phyloP scores from a whole-genome alignment of 306 rosid species.

The Castanea sativa region DNA sequence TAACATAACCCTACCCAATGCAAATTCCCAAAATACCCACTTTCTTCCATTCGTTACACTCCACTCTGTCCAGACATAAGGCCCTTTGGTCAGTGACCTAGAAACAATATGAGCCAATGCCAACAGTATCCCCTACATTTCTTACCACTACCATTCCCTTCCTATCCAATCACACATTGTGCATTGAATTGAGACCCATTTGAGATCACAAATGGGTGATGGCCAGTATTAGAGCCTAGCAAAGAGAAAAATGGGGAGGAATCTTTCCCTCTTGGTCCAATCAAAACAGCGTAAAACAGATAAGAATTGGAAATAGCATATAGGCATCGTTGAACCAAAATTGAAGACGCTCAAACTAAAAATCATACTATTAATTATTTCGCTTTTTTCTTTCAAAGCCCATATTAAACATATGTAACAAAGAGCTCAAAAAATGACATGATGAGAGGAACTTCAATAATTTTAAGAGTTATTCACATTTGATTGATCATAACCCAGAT shows the following conservation, averaged over 20 bases:
- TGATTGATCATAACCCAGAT: slow-evolving; percentile 52
- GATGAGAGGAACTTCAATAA: neutral
- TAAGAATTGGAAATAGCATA: neutral
- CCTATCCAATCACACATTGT: neutral
- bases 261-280: neutral
- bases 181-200: neutral
- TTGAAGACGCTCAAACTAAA: neutral
- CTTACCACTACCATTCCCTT: neutral
- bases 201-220: neutral
- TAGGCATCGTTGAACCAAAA: neutral
- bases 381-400: neutral
- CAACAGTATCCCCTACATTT: neutral
- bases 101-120: no score
- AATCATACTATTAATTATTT: neutral
- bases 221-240: neutral
- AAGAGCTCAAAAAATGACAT: neutral
- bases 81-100: no score
- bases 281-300: neutral
- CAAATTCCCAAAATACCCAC: no score
- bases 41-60: no score
- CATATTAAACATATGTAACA: neutral
- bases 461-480: slow-evolving; percentile 42
- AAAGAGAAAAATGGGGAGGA: neutral
- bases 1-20: no score
- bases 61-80: no score